Conservation (phyloP, 805 yeast genomes). For the Ogataea populi-albae region DNA sequence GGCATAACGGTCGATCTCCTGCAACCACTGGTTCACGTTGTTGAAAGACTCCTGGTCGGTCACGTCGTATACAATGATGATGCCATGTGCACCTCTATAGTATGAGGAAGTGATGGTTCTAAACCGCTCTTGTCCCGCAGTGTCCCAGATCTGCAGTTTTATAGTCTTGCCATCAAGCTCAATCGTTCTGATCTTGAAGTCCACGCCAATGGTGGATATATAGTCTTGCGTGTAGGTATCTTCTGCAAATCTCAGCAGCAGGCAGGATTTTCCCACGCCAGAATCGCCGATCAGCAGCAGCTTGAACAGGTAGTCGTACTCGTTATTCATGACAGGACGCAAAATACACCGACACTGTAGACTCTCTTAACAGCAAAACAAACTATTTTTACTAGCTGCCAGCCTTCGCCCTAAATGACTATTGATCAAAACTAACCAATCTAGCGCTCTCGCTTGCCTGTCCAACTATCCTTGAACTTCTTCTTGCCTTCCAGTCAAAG, state of each 20-base stretch:
- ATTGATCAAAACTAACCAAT: too few relatives aligned
- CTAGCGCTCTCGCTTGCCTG: too few relatives aligned
- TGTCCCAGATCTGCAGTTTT: constrained; percentile 98
- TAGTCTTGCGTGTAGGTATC: constrained; percentile 96
- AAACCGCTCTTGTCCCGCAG: constrained; percentile 98
- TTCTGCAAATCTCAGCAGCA: constrained; percentile 92
- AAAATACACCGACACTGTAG: too few relatives aligned
- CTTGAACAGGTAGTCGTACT: constrained; percentile 97
- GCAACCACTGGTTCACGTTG: constrained; percentile 97
- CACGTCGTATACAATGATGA: constrained; percentile 95
- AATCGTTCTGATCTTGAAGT: constrained; percentile 83
- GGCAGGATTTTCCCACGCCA: constrained; percentile 97
- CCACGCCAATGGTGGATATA: constrained; percentile 97
- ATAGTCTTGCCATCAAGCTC: constrained; percentile 97
- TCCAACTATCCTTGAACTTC: too few relatives aligned
- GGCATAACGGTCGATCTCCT: constrained; percentile 97
- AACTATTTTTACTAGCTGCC: constrained; percentile 11
- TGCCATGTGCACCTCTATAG: constrained; percentile 98
- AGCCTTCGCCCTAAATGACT: constrained; percentile 12
- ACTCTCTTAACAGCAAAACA: constrained; percentile 5
- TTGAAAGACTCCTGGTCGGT: constrained; percentile 96
- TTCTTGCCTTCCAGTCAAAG: too few relatives aligned
- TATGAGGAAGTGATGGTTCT: constrained; percentile 96
- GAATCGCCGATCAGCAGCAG: constrained; percentile 95
- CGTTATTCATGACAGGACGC: constrained; percentile 64